Base-by-base conservation (phyloP, 345 rosid genomes). In the Bruguiera parviflora region DNA sequence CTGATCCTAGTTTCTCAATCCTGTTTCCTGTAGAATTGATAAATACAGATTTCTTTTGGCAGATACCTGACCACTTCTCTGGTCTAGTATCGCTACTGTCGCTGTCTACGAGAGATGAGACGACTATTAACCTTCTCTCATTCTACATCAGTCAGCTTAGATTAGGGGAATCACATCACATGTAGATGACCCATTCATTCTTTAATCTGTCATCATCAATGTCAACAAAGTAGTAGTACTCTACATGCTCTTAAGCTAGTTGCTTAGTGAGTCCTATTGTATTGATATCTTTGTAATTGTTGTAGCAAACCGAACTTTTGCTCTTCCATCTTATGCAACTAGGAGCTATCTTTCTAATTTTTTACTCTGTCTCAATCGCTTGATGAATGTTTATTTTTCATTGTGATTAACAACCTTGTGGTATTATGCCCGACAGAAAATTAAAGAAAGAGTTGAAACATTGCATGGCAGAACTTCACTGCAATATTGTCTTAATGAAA, bases 391-490 rank as follows among this genome's bases (percentile, higher is more conserved):
- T 59, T 35, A 59, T 29, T 8, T 37, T 47, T 29, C 20, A 0
- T 29, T 5, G 39, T 61, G 3, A 28, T 47, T 25, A 35, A 64
- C 56, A 32, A n/a, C 57, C 43, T 37, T 61, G 46, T 29, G 64
- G 59, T 49, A 43, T 61, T 78, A 57, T 79, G 59, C 65, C 71
- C 63, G 62, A 66, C 89, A 89, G 95, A 82, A 81, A 87, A 66
- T 71, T 89, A 58, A 89, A 84, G 83, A 84, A 75, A 53, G 95
- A 89, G 76, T 66, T 83, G 75, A 85, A 73, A 71, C 84, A 81
- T 61, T 89, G 95, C 84, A 74, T 87, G 31, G 89, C 85, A 68
- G 87, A 85, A 65, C 88, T 89, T 70, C 84, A 79, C 43, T 89
- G 95, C 85, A 89, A 85, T 65, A 77, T 85, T 56, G 91, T 85